phyloP scores from a whole-genome alignment of 768 basidiomycete species.

The Mycena filopes region DNA sequence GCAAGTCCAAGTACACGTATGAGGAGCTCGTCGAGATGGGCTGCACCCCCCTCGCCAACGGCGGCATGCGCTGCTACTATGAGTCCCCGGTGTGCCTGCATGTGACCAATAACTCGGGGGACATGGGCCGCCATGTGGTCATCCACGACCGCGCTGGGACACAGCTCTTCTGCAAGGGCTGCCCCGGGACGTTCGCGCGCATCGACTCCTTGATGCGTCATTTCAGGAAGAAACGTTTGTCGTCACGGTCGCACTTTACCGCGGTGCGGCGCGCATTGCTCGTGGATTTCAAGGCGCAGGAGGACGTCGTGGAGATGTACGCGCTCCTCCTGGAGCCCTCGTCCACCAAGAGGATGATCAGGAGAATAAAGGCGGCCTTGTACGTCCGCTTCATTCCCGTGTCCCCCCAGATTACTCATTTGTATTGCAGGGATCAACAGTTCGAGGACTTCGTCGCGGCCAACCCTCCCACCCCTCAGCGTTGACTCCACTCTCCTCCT shows the following conservation, averaged over 20 bases:
- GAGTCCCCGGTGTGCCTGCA: not conserved
- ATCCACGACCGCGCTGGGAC: not conserved
- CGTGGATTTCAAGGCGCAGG: not conserved
- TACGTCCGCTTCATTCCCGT: too few species aligned
- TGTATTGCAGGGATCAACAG: too few species aligned
- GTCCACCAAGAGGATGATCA: too few species aligned
- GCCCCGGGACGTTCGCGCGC: not conserved
- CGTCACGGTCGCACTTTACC: not conserved
- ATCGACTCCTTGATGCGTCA: not conserved
- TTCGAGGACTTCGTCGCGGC: too few species aligned
- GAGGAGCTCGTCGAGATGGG: not conserved
- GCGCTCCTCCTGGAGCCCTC: too few species aligned
- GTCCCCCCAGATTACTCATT: too few species aligned
- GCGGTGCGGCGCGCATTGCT: not conserved
- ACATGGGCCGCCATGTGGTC: not conserved
- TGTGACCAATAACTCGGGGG: not conserved
- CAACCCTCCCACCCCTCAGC: too few species aligned
- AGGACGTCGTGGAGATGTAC: not conserved
- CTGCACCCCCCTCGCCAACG: not conserved
- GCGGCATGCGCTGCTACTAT: not conserved
- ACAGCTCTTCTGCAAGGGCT: not conserved
- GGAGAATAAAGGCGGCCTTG: too few species aligned
- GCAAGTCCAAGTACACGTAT: not conserved
- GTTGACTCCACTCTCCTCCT: too few species aligned
- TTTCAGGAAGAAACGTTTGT: rapidly evolving